Conservation (phyloP, 2,329 filamentous ascomycete species). For the Metarhizium robertsii region DNA sequence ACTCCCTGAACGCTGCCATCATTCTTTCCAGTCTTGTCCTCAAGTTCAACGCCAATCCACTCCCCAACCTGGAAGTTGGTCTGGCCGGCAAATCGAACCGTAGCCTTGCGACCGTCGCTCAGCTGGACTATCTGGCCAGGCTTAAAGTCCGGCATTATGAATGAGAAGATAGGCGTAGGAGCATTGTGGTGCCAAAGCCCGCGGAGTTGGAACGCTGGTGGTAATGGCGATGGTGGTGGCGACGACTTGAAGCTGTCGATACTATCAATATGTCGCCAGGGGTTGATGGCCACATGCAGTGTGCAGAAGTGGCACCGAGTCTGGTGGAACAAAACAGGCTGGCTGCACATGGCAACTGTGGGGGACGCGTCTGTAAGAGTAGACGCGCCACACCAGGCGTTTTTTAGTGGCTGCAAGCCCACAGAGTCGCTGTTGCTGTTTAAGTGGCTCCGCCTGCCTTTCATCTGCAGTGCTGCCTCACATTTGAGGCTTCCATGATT, state of each 20-base stretch:
- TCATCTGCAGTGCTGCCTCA: not conserved
- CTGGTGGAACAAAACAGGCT: no score
- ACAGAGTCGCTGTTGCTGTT: not conserved
- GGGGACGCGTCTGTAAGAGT: not conserved
- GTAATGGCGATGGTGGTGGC: not conserved
- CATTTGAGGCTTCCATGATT: not conserved
- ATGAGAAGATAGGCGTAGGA: conserved; percentile 12
- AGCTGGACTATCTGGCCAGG: conserved; percentile 71
- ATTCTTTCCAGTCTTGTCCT: conserved; percentile 79
- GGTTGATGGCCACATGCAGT: not conserved
- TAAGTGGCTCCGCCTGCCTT: not conserved
- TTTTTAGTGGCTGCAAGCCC: not conserved
- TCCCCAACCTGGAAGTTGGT: conserved; percentile 73
- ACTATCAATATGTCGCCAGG: not conserved
- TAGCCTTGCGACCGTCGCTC: conserved; percentile 65
- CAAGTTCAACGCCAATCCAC: conserved; percentile 86
- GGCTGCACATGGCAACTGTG: no score
- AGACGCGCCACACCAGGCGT: not conserved
- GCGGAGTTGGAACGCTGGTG: not conserved
- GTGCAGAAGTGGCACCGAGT: no score
- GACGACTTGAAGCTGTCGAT: not conserved
- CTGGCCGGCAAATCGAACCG: conserved; percentile 71
- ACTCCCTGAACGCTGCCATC: conserved; percentile 84
- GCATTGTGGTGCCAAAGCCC: conserved; percentile 20
- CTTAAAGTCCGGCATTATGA: conserved; percentile 47